Base-by-base conservation (phyloP, 2,329 filamentous ascomycete genomes). In the Fusarium sp. region DNA sequence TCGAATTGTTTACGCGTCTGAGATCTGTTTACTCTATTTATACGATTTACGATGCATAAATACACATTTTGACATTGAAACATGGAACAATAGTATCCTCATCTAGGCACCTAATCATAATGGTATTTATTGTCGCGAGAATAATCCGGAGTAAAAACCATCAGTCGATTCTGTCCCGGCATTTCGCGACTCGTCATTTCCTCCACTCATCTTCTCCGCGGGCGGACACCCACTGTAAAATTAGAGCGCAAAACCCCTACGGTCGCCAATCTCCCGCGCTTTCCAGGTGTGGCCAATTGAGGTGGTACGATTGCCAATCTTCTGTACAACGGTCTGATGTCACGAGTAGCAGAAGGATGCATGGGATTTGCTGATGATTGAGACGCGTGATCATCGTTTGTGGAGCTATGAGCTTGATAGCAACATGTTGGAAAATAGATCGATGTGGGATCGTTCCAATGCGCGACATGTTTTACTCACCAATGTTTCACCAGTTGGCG, bases 261-360 rank as follows among this genome's bases (percentile, higher is more conserved):
- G n/a, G 37, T 55, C 43, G 51, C 43, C 10, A 30, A 39, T 55
- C 32, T 48, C 9, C 37, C 51, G 24, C 30, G n/a, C 15, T 35
- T 17, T n/a, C 6, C 17, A n/a, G 17, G 35, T n/a, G 17, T n/a
- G 17, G 30, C 63, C 51, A 67, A 63, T 67, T 39, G 28, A 67
- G 30, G 63, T 67, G 51, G 63, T 43, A 67, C 41, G 57, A 67
- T 63, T 67, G 35, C 63, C 39, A 54, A 67, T 58, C 35, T 24
- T 13, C 10, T 13, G 35, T 10, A 28, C 11, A 13, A 8, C n/a
- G 17, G 19, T n/a, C 3, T n/a, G 15, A 6, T 17, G n/a, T n/a
- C 47, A 39, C 9, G 30, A 46, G 35, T 3, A 32, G n/a, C 19
- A 45, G n/a, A 20, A 26, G 35, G 28, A 19, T 28, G 45, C 14